Evolutionary conservation across 202 grass and related monocot species (phyloP).

Genomic region (Schoenoplectus tabernaemontani): DNA sequence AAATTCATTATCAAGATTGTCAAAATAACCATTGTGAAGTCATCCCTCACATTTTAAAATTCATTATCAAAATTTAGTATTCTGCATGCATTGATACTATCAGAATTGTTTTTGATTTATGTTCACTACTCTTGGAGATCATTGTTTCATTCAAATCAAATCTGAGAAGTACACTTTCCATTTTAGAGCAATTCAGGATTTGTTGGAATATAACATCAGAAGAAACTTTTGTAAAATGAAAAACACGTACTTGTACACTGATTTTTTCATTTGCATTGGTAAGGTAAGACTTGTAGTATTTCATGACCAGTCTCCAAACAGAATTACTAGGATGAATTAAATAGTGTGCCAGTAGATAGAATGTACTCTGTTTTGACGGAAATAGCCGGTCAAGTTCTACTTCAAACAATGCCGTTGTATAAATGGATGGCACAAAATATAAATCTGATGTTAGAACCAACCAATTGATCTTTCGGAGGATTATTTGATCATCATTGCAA

Average conservation of each 20-base stretch:
- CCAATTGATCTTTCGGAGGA: constrained; percentile 48
- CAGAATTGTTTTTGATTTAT: not conserved
- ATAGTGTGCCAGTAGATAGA: constrained; percentile 42
- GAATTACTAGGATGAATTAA: constrained; percentile 49
- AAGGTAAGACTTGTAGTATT: constrained; percentile 40
- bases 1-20: no score
- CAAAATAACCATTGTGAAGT: no score
- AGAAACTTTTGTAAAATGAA: constrained; percentile 24
- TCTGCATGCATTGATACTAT: not conserved
- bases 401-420: constrained; percentile 22
- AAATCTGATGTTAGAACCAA: constrained; percentile 37
- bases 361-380: constrained; percentile 39
- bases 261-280: constrained; percentile 31
- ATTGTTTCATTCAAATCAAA: not conserved
- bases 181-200: constrained; percentile 32
- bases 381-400: constrained; percentile 44
- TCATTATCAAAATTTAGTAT: no score
- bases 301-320: constrained; percentile 39
- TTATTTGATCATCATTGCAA: constrained; percentile 44
- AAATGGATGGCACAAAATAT: constrained; percentile 43
- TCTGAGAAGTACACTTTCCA: not conserved
- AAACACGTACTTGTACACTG: constrained; percentile 50
- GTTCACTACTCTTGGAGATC: not conserved
- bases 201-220: constrained; percentile 37
- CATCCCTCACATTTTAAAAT: no score